These are phyloP conservation scores for Leccinum longicurvipes DNA, from an alignment of 768 basidiomycete genomes.

Conservation along the genomic window DNA sequence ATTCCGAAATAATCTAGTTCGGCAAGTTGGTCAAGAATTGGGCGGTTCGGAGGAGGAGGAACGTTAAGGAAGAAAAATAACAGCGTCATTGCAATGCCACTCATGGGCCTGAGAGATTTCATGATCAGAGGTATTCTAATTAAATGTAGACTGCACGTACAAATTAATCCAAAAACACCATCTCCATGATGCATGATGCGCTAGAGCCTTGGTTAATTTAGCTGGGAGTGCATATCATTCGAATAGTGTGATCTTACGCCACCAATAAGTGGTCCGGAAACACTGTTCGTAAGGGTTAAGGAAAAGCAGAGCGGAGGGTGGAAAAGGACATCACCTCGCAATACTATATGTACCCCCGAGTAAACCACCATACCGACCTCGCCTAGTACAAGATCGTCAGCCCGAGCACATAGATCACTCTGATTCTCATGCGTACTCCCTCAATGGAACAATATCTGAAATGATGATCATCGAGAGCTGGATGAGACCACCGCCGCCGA, in stretches of 20 bases:
- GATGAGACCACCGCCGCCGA: slow-evolving; percentile 76
- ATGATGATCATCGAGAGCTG: slow-evolving; percentile 76
- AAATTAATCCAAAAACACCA: slow-evolving; percentile 62
- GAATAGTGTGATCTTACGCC: slow-evolving; percentile 50
- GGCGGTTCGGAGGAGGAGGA: slow-evolving; percentile 62
- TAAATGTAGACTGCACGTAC: neutral
- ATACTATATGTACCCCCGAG: neutral
- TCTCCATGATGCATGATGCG: slow-evolving; percentile 75
- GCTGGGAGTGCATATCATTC: neutral
- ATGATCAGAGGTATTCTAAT: neutral
- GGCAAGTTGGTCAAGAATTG: slow-evolving; percentile 51
- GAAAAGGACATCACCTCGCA: neutral
- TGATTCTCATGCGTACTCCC: slow-evolving; percentile 49
- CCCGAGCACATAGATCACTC: neutral
- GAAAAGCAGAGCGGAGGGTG: slow-evolving; percentile 28
- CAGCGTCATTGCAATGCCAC: slow-evolving; percentile 55
- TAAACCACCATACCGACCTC: neutral
- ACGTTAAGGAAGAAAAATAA: slow-evolving; percentile 73
- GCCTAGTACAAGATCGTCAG: neutral
- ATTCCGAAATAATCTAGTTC: slow-evolving; percentile 75
- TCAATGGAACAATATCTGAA: slow-evolving; percentile 77
- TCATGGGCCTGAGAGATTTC: slow-evolving; percentile 52
- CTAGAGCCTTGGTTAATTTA: slow-evolving; percentile 46
- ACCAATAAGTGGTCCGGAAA: slow-evolving; percentile 77
- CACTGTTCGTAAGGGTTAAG: slow-evolving; percentile 33